phyloP scores from a whole-genome alignment of 2,329 filamentous ascomycete genomes.

The Thielaviopsis populi region DNA sequence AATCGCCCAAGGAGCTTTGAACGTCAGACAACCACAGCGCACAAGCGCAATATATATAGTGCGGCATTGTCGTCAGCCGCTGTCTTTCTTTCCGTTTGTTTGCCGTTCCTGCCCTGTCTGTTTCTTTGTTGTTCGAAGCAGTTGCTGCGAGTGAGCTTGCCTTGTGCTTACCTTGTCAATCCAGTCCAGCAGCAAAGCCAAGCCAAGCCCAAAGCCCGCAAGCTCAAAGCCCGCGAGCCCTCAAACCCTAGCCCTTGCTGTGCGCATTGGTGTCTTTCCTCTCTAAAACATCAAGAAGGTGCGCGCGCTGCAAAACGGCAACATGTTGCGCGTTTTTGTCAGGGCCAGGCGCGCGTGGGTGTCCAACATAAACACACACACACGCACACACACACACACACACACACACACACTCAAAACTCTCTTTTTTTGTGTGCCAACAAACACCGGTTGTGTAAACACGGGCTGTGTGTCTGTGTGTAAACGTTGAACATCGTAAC shows the following conservation, averaged over 20 bases:
- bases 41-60: not conserved
- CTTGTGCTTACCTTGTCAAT: not conserved
- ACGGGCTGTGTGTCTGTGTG: too few relatives aligned
- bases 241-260: not conserved
- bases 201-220: not conserved
- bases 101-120: not conserved
- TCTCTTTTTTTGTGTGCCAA: not conserved
- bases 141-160: not conserved
- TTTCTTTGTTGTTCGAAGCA: not conserved
- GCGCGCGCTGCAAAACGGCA: too few relatives aligned
- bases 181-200: not conserved
- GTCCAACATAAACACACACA: too few relatives aligned
- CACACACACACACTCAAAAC: too few relatives aligned
- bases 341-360: not conserved
- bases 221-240: not conserved
- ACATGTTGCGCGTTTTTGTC: not conserved
- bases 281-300: not conserved
- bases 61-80: not conserved
- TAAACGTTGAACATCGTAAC: not conserved
- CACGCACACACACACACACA: too few relatives aligned
- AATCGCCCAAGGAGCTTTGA: not conserved
- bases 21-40: not conserved
- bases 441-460: not conserved
- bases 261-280: not conserved
- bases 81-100: not conserved